These are phyloP conservation scores for Rheum nobile DNA, from an alignment of 148 eudicot genomes.

Conservation along the genomic window DNA sequence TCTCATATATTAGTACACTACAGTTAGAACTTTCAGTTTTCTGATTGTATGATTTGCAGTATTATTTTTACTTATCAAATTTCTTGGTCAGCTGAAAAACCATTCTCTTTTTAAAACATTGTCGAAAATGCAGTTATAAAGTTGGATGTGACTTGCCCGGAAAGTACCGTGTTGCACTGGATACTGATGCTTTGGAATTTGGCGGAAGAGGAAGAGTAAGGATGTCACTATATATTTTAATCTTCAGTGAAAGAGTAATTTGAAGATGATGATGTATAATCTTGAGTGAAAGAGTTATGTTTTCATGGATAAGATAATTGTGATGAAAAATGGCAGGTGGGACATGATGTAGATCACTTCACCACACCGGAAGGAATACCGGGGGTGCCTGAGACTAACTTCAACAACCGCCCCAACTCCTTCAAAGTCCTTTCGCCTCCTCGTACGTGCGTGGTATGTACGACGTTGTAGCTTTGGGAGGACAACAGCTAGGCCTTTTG, in stretches of 20 bases:
- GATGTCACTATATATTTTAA: background rate
- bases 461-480: too few relatives aligned
- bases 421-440: conserved; percentile 84
- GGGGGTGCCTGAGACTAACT: conserved; percentile 90
- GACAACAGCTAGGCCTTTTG: too few relatives aligned
- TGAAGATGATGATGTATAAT: too few relatives aligned
- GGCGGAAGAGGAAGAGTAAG: conserved; percentile 98
- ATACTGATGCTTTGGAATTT: conserved; percentile 88
- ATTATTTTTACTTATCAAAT: background rate
- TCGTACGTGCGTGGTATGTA: conserved; percentile 82
- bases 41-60: background rate
- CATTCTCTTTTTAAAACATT: background rate
- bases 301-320: background rate
- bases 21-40: background rate
- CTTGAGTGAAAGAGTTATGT: background rate
- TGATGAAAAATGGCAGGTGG: conserved; percentile 42
- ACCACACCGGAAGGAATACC: conserved; percentile 92
- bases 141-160: conserved; percentile 98
- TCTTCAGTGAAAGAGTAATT: background rate
- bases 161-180: conserved; percentile 88
- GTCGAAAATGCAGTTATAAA: conserved; percentile 51
- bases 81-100: background rate
- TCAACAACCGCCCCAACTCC: conserved; percentile 95
- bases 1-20: background rate
- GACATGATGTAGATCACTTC: conserved; percentile 83